These are phyloP conservation scores for Coniella lustricola DNA, from an alignment of 2,329 filamentous ascomycete species.

Conservation along the genomic window DNA sequence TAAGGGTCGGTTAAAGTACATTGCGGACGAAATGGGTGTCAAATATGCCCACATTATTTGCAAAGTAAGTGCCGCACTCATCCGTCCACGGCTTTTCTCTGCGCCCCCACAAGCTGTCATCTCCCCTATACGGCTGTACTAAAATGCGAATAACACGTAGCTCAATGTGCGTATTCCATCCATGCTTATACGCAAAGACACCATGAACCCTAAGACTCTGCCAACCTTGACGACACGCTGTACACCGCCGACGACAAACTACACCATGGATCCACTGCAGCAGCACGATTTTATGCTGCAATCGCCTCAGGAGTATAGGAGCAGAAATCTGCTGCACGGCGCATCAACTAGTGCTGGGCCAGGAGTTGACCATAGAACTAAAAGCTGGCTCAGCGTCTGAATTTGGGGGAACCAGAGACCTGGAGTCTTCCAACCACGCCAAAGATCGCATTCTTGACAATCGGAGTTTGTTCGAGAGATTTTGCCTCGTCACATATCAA, in stretches of 20 bases:
- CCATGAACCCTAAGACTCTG: slow-evolving; percentile 37
- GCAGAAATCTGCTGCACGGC: slow-evolving; percentile 35
- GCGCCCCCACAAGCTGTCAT: too few species aligned
- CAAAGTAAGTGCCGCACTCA: slow-evolving; percentile 30
- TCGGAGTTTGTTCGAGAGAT: too few species aligned
- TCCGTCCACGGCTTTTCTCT: too few species aligned
- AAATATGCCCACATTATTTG: slow-evolving; percentile 50
- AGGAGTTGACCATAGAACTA: slow-evolving; percentile 31
- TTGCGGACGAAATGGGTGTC: slow-evolving; percentile 49
- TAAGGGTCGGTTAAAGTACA: slow-evolving; percentile 45
- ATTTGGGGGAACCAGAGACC: neutral
- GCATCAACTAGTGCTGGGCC: slow-evolving; percentile 31
- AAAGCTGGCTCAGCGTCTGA: slow-evolving; percentile 30
- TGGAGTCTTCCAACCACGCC: too few species aligned
- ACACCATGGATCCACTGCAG: slow-evolving; percentile 37
- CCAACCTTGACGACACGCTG: slow-evolving; percentile 36
- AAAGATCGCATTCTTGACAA: too few species aligned
- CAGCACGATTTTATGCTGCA: slow-evolving; percentile 42
- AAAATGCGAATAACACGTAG: slow-evolving; percentile 24
- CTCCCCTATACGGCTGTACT: too few species aligned
- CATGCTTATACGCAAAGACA: slow-evolving; percentile 53
- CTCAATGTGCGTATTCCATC: slow-evolving; percentile 53
- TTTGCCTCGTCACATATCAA: too few species aligned
- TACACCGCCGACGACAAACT: slow-evolving; percentile 28
- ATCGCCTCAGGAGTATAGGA: slow-evolving; percentile 36